phyloP scores from a whole-genome alignment of 2,329 filamentous ascomycete genomes.

The Colletotrichum tropicale region DNA sequence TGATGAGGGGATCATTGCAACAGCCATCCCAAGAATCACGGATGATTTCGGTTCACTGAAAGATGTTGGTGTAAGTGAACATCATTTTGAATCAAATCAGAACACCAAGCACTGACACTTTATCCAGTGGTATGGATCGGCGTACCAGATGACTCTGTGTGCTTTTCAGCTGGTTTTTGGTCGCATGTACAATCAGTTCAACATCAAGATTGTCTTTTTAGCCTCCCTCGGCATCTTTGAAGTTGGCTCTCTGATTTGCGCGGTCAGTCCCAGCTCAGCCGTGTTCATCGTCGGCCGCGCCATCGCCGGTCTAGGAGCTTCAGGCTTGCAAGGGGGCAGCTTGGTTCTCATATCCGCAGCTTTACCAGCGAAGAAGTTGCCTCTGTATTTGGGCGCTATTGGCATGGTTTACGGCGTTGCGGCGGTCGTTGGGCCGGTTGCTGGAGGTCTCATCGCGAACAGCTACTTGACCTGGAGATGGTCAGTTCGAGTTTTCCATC shows the following conservation, averaged over 20 bases:
- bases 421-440: not conserved
- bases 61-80: constrained; percentile 41
- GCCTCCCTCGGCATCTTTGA: constrained; percentile 33
- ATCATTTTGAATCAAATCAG: not conserved
- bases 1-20: constrained; percentile 35
- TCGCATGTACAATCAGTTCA: constrained; percentile 33
- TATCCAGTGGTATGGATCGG: constrained; percentile 31
- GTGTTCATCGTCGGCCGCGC: constrained; percentile 41
- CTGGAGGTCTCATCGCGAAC: constrained; percentile 21
- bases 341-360: constrained; percentile 10
- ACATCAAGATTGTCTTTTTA: constrained; percentile 31
- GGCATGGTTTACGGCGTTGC: constrained; percentile 14
- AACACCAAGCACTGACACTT: not conserved
- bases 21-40: constrained; percentile 37
- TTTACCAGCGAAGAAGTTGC: constrained; percentile 1
- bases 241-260: constrained; percentile 37
- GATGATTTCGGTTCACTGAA: constrained; percentile 39
- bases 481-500: not conserved
- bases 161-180: constrained; percentile 31
- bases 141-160: constrained; percentile 29
- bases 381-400: not conserved
- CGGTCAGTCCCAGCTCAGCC: constrained; percentile 35
- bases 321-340: constrained; percentile 24
- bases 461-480: constrained; percentile 10
- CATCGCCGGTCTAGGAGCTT: constrained; percentile 37